Evolutionary conservation across 129 eudicot species (phyloP), one percentile per base, ranked within the genome.

Genomic region (Flaveria robusta): DNA sequence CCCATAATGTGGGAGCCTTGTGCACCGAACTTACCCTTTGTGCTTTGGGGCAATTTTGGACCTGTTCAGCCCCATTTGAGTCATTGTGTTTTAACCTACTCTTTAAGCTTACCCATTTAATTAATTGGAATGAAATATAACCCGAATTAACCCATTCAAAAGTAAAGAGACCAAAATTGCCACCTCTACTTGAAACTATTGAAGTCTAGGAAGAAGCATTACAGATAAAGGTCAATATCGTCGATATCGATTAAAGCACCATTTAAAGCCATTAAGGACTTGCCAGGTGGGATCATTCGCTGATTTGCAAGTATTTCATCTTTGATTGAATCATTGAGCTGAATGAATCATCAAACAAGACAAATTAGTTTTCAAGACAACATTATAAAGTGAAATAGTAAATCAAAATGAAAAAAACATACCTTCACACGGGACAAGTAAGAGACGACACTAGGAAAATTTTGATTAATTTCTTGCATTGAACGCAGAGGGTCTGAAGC

Each of bases 231-330:
- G 83, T 95, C 99, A 66, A 95, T 84, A 83, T 95, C 97, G 31
- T 95, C 99, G 66, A 91, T 85, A 82, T 89, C 92, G 81, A 91
- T 50, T 58, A 95, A 89, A 84, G 97, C 99, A 76, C 99, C 96
- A 83, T 95, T 95, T 76, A 95, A 82, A 74, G 99, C 99, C 99
- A 95, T 86, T 82, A 95, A 85, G 66, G 99, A 91, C 82, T 95
- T 95, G 74, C 99, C 97, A 73, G 99, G 97, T 18, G 99, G 99
- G 47, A 95, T 81, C 99, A 95, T 95, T 75, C 96, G 81, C 86
- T 95, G 99, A 83, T 95, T 95, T 67, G 97, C 83, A 81, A 87
- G 81, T 74, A 95, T 95, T 86, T 95, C 99, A 71, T 91, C 97
- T 84, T 95, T 95, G 47, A 95, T 88, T 74, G 99, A 91, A 59